These are phyloP conservation scores for Candida xiaguanensis DNA, from an alignment of 805 yeast species.

Conservation along the genomic window DNA sequence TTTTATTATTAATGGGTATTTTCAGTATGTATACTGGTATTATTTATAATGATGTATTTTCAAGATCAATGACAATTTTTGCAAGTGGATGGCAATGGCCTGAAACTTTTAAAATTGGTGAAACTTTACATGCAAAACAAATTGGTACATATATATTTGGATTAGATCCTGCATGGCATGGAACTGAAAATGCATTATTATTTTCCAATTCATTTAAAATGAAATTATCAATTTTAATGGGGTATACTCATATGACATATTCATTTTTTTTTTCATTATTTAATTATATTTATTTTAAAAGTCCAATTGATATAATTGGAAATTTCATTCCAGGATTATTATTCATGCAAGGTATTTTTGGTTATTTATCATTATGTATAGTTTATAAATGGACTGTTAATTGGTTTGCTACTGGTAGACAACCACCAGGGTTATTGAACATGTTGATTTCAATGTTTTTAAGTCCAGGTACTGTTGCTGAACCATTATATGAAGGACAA, in stretches of 20 bases:
- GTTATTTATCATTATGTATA: slow-evolving; percentile 81
- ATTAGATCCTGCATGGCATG: slow-evolving; percentile 95
- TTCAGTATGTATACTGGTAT: slow-evolving; percentile 96
- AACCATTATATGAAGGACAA: slow-evolving; percentile 78
- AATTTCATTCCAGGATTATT: slow-evolving; percentile 91
- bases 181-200: slow-evolving; percentile 84
- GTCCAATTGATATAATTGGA: slow-evolving; percentile 79
- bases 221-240: slow-evolving; percentile 94
- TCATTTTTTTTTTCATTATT: slow-evolving; percentile 81
- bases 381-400: slow-evolving; percentile 93
- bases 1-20: slow-evolving; percentile 84
- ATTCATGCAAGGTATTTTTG: slow-evolving; percentile 95
- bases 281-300: slow-evolving; percentile 66
- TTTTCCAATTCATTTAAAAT: slow-evolving; percentile 95
- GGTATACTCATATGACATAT: slow-evolving; percentile 91
- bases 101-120: slow-evolving; percentile 62
- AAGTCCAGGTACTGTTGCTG: slow-evolving; percentile 85
- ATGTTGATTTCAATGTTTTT: slow-evolving; percentile 95
- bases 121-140: slow-evolving; percentile 60
- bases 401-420: slow-evolving; percentile 73
- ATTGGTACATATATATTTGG: slow-evolving; percentile 79
- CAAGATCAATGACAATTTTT: slow-evolving; percentile 85
- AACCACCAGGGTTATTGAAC: slow-evolving; percentile 90
- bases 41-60: slow-evolving; percentile 89
- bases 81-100: slow-evolving; percentile 96